Base-by-base conservation (phyloP, 352 stramenopile genomes). In the Globisporangium apiculatum region DNA sequence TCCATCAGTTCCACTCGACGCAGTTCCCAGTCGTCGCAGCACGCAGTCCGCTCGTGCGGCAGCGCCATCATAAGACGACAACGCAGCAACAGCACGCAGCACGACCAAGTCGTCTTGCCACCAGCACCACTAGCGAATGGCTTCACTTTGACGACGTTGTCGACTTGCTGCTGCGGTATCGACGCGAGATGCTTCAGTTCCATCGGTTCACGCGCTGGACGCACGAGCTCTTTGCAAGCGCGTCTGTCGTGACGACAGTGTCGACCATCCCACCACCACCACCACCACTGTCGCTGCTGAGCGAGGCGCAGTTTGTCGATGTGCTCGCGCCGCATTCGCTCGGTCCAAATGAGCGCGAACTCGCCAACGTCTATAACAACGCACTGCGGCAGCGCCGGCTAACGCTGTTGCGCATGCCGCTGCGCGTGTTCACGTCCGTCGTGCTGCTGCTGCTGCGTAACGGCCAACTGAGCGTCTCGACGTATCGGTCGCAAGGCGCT, bases 331-430 rank as follows among this genome's bases (percentile, higher is more conserved):
- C 76, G 15, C 70, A 76, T 5, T 87, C 80, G 3, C 65, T 84
- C 1, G 72, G 74, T 2, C 65, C 71, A 9, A 72, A 57, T 0
- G 75, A 78, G 11, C 75, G 77, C 15, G 79, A 90, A 45, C 65
- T 90, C 15, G 53, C 54, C 24, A 87, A 86, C 55, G 73, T 90
- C 11, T 90, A 87, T 53, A 66, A 82, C 60, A 88, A 90, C 45
- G 72, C 76, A 36, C 62, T 90, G 17, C 72, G 72, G 24, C 80
- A 90, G 62, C 74, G 80, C 5, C 57, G 72, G 8, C 51, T 88
- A 15, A 68, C 78, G 43, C 40, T 70, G 6, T 31, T 31, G 24
- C 60, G 72, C 7, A 88, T 90, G 80, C 76, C 80, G 8, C 40
- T 72, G 58, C 78, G 76, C 1, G 75, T 86, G 43, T 90, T 90